phyloP scores from a whole-genome alignment of 2,329 filamentous ascomycete genomes.

The Diaporthe citriasiana region DNA sequence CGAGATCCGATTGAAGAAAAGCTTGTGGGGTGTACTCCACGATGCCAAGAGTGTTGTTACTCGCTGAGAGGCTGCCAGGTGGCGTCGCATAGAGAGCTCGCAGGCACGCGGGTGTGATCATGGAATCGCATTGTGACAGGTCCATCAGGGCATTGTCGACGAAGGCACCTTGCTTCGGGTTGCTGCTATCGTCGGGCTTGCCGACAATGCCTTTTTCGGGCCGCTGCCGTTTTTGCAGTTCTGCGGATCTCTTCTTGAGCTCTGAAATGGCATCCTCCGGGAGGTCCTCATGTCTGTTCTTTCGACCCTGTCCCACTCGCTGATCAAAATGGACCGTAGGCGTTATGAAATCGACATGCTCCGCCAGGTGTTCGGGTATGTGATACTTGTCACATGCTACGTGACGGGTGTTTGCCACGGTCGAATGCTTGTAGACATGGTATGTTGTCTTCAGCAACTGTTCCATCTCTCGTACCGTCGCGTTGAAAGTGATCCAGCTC shows the following conservation, averaged over 20 bases:
- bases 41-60: conserved; percentile 66
- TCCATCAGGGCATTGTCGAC: conserved; percentile 51
- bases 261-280: conserved; percentile 45
- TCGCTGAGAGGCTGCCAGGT: conserved; percentile 50
- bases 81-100: conserved; percentile 63
- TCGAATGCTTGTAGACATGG: conserved; percentile 62
- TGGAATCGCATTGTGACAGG: conserved; percentile 61
- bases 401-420: conserved; percentile 50
- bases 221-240: conserved; percentile 43
- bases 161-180: conserved; percentile 50
- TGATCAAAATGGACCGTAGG: conserved; percentile 57
- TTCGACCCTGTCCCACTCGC: conserved; percentile 48
- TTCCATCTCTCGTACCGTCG: conserved; percentile 67
- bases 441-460: conserved; percentile 66
- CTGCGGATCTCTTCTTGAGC: conserved; percentile 46
- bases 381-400: conserved; percentile 59
- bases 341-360: conserved; percentile 59
- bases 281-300: conserved; percentile 46
- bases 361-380: conserved; percentile 52
- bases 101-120: conserved; percentile 71
- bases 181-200: conserved; percentile 45
- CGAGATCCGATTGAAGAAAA: conserved; percentile 64
- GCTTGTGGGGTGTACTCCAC: conserved; percentile 69
- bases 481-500: conserved; percentile 69
- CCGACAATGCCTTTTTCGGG: conserved; percentile 50